Conservation (phyloP, 1,284 basidiomycete species). For the Volvariella volvacea region DNA sequence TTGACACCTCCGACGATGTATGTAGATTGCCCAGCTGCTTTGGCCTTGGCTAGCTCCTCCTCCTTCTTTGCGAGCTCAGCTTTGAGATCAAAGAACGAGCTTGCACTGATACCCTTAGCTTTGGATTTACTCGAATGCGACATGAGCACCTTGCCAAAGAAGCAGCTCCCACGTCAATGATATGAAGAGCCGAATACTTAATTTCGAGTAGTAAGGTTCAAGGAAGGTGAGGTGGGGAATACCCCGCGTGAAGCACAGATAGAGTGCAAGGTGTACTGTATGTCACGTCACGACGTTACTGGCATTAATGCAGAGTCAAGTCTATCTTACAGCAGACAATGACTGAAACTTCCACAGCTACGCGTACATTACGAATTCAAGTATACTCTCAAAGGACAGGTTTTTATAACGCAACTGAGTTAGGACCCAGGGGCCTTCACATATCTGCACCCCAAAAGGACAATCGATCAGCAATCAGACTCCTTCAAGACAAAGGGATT, state of each 20-base stretch:
- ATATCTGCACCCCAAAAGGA: conserved; percentile 13
- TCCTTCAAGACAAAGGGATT: conserved; percentile 2
- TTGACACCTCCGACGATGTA: conserved; percentile 49
- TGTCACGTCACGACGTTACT: too few relatives aligned
- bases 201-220: too few relatives aligned
- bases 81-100: conserved; percentile 72
- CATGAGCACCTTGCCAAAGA: conserved; percentile 12
- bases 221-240: too few relatives aligned
- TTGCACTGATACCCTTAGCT: conserved; percentile 61
- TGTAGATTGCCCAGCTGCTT: conserved; percentile 46
- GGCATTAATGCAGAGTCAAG: too few relatives aligned
- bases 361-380: too few relatives aligned
- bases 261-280: too few relatives aligned
- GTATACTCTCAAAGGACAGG: too few relatives aligned
- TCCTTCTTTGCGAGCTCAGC: conserved; percentile 66
- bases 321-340: too few relatives aligned
- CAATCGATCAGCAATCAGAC: neutral
- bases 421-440: conserved; percentile 9
- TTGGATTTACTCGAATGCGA: conserved; percentile 42
- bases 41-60: conserved; percentile 53
- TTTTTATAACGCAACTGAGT: neutral
- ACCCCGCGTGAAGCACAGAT: too few relatives aligned
- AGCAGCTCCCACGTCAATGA: neutral
- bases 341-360: too few relatives aligned
- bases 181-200: too few relatives aligned